A percentile compares a stretch with the other conserved stretches of the same genome.
phyloP scores from a whole-genome alignment of 2,329 filamentous ascomycete species.

The Tolypocladium inflatum region DNA sequence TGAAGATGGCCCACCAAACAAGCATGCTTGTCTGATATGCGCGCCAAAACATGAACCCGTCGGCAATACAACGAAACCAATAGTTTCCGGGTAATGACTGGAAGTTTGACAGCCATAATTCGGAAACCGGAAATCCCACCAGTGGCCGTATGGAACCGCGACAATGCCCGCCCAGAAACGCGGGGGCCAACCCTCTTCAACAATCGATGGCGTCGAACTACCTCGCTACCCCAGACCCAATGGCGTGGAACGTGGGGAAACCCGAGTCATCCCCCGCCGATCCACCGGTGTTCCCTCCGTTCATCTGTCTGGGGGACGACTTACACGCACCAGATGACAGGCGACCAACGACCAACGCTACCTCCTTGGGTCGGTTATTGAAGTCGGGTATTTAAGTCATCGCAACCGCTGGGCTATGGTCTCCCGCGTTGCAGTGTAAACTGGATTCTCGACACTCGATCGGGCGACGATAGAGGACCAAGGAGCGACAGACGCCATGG shows the following conservation, averaged over 20 bases:
- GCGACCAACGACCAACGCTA: constrained; percentile 31
- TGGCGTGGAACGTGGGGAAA: neutral
- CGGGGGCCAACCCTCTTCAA: neutral
- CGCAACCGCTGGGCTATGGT: neutral
- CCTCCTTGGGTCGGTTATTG: constrained; percentile 14
- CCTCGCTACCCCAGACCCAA: neutral
- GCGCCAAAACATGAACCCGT: neutral
- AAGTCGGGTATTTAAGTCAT: neutral
- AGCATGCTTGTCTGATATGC: too few relatives aligned
- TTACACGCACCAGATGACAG: constrained; percentile 47
- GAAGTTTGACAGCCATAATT: neutral
- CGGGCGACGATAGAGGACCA: neutral
- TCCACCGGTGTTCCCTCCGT: neutral
- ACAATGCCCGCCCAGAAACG: neutral
- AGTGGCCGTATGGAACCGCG: neutral
- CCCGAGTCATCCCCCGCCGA: neutral
- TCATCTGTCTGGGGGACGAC: constrained; percentile 26
- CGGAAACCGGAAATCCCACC: neutral
- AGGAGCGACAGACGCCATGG: neutral
- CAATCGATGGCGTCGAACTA: neutral
- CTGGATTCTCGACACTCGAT: neutral
- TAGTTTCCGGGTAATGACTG: neutral
- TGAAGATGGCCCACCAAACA: too few relatives aligned
- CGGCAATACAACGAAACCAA: neutral
- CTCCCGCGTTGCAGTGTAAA: neutral